Evolutionary conservation across 192 early-diverging fungal genomes (phyloP).

Genomic region (Phycomyces nitens): DNA sequence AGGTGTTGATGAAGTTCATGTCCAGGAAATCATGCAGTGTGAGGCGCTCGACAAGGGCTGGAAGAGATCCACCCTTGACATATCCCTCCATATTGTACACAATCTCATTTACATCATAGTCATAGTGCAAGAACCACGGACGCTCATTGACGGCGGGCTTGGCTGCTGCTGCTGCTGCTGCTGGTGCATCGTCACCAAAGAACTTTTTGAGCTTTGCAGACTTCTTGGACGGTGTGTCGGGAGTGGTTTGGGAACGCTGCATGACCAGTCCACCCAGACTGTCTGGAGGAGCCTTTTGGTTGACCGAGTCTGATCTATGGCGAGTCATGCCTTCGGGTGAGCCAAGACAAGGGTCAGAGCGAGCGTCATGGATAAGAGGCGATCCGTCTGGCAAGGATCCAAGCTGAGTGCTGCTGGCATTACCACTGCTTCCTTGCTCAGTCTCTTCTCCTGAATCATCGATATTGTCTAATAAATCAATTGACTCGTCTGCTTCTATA

Average conservation of each 20-base stretch:
- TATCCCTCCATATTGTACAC: slow-evolving; percentile 73
- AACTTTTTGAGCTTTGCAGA: slow-evolving; percentile 52
- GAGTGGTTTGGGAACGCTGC: not conserved
- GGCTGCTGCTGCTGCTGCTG: slow-evolving; percentile 1
- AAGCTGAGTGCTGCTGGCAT: no score
- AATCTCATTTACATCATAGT: slow-evolving; percentile 63
- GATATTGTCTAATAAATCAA: not conserved
- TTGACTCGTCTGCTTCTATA: not conserved
- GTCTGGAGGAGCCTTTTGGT: not conserved
- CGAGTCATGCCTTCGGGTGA: no score
- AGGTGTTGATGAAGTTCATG: slow-evolving; percentile 74
- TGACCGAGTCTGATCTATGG: not conserved
- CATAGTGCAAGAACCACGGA: slow-evolving; percentile 68
- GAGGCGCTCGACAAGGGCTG: slow-evolving; percentile 75
- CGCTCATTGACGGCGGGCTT: slow-evolving; percentile 26
- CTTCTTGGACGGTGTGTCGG: not conserved
- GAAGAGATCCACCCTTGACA: slow-evolving; percentile 78
- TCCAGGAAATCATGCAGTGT: slow-evolving; percentile 72
- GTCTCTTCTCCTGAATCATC: not conserved
- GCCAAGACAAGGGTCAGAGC: no score
- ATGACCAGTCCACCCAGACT: not conserved
- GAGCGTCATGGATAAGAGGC: no score
- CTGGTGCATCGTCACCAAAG: slow-evolving; percentile 53
- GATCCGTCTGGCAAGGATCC: no score
- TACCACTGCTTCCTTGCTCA: not conserved